A percentile compares a stretch with the other conserved stretches of the same genome.
Evolutionary conservation across 495 filamentous ascomycete genomes (phyloP).

Genomic region (Sordaria brevicollis): DNA sequence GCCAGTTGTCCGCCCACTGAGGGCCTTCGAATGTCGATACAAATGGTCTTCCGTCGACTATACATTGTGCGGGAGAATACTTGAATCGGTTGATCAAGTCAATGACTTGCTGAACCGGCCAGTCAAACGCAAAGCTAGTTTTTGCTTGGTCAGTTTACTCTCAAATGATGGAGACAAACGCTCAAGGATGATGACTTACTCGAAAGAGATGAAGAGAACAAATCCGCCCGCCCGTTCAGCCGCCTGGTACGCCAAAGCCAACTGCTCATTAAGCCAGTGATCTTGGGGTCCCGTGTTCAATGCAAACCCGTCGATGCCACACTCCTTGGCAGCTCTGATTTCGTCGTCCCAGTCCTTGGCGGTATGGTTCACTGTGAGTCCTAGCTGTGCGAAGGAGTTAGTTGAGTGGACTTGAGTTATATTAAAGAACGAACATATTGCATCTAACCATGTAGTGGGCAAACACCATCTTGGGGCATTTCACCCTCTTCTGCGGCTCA

Average conservation of each 20-base stretch:
- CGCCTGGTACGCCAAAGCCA: constrained; percentile 43
- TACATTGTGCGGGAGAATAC: constrained; percentile 39
- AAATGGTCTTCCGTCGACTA: constrained; percentile 45
- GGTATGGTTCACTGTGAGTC: constrained; percentile 32
- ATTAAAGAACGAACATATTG: not conserved
- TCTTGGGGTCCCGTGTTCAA: constrained; percentile 53
- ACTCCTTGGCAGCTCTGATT: constrained; percentile 47
- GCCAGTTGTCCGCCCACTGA: constrained; percentile 47
- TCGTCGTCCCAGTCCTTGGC: constrained; percentile 47
- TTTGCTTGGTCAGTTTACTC: not conserved
- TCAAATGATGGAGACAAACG: not conserved
- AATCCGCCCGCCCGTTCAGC: constrained; percentile 44
- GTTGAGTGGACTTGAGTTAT: not conserved
- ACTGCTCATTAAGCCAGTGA: constrained; percentile 36
- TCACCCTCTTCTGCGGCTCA: not conserved
- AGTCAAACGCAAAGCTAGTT: constrained; percentile 37
- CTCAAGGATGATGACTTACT: constrained; percentile 31
- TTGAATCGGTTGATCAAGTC: constrained; percentile 49
- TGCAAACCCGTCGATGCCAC: constrained; percentile 64
- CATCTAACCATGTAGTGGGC: constrained; percentile 37
- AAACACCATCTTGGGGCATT: constrained; percentile 8
- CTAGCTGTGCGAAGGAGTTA: constrained; percentile 18
- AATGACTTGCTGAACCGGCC: constrained; percentile 45
- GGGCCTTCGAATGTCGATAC: constrained; percentile 67
- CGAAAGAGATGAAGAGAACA: constrained; percentile 60